Conservation (phyloP, 331 rosid species). For the Arachis monticola region DNA sequence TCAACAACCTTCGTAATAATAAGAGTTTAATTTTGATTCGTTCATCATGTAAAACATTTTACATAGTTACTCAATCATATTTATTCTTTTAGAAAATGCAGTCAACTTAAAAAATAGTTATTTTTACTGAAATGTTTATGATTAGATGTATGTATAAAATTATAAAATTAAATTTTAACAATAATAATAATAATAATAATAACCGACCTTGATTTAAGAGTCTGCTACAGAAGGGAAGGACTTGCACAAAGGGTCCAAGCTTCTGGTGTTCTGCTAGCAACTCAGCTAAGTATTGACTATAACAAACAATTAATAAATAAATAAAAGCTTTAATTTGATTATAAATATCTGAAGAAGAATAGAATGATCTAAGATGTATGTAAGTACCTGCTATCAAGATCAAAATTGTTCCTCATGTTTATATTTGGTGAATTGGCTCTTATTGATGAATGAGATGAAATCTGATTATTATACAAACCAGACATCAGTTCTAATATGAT, state of each 20-base stretch:
- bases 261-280: slow-evolving; percentile 90
- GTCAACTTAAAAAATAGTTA: too few species aligned
- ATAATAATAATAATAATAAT: background rate
- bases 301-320: slow-evolving; percentile 18
- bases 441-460: slow-evolving; percentile 68
- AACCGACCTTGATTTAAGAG: slow-evolving; percentile 93
- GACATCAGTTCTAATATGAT: slow-evolving; percentile 57
- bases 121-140: too few species aligned
- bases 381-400: slow-evolving; percentile 55
- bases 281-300: slow-evolving; percentile 86
- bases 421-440: slow-evolving; percentile 77
- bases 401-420: slow-evolving; percentile 61
- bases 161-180: too few species aligned
- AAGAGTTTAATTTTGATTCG: too few species aligned
- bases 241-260: slow-evolving; percentile 93
- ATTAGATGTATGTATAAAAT: too few species aligned
- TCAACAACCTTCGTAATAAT: too few species aligned
- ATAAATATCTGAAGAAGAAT: slow-evolving; percentile 13
- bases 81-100: too few species aligned
- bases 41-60: too few species aligned
- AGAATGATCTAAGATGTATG: background rate
- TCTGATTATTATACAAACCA: slow-evolving; percentile 69
- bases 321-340: background rate
- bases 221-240: slow-evolving; percentile 84
- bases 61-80: too few species aligned